A percentile compares a stretch with the other conserved stretches of the same genome.
phyloP scores from a whole-genome alignment of 176 grass and related monocot genomes.

The Carex littledalei region DNA sequence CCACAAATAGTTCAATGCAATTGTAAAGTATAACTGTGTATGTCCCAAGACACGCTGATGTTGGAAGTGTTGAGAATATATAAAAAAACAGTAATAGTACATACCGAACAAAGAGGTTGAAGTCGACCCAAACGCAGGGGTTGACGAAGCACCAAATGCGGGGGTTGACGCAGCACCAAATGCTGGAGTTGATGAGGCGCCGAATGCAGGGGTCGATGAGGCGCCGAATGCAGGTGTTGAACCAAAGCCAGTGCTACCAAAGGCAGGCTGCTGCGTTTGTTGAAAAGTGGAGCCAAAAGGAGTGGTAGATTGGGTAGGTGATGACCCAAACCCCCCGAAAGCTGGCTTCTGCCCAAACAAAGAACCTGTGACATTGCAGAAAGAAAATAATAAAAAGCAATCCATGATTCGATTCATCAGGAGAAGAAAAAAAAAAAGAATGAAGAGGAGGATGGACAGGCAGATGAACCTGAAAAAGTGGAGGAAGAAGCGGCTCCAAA shows the following conservation, averaged over 20 bases:
- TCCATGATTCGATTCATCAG: not conserved
- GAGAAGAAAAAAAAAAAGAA: not conserved
- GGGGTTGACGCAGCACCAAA: conserved; percentile 39
- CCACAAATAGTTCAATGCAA: not conserved
- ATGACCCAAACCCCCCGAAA: conserved; percentile 77
- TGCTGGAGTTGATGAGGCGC: conserved; percentile 21
- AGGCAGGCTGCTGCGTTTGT: conserved; percentile 72
- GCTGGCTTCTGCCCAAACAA: conserved; percentile 85
- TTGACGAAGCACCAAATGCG: conserved; percentile 33
- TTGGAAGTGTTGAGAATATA: not conserved
- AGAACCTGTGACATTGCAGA: not conserved
- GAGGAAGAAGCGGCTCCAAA: conserved; percentile 58
- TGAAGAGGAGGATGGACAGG: not conserved
- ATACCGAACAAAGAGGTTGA: conserved; percentile 46
- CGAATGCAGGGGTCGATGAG: conserved; percentile 43
- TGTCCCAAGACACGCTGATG: not conserved
- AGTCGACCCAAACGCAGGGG: conserved; percentile 39
- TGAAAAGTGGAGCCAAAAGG: conserved; percentile 69
- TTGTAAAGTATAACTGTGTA: not conserved
- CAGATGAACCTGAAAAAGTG: conserved; percentile 31
- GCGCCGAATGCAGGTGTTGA: conserved; percentile 36
- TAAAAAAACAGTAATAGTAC: not conserved
- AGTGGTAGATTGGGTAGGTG: conserved; percentile 56
- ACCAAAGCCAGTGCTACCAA: conserved; percentile 67
- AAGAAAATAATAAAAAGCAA: conserved; percentile 9